A percentile compares a stretch with the other conserved stretches of the same genome.
Evolutionary conservation across 768 basidiomycete species (phyloP).

Genomic region (Amanita brunnescens): DNA sequence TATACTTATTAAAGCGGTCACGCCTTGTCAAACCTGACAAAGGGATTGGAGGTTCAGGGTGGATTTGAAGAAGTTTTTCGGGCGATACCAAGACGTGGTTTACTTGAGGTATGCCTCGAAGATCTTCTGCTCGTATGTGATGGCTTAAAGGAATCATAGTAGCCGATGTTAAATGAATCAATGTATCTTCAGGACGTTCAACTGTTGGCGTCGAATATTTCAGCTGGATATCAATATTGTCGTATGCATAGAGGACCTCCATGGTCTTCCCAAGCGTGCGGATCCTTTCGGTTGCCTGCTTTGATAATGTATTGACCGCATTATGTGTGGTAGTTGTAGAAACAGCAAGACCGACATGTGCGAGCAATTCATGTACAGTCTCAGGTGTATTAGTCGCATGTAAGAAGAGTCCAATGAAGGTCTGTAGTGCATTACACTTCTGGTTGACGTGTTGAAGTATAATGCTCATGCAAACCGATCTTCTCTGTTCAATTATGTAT

Average conservation of each 20-base stretch:
- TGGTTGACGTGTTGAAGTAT: neutral
- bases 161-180: slow-evolving; percentile 27
- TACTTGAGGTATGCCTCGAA: slow-evolving; percentile 29
- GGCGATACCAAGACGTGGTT: slow-evolving; percentile 16
- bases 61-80: slow-evolving; percentile 12
- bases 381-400: slow-evolving; percentile 18
- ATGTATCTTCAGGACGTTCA: slow-evolving; percentile 17
- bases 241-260: slow-evolving; percentile 24
- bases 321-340: slow-evolving; percentile 17
- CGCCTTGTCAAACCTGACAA: slow-evolving; percentile 14
- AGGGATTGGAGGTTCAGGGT: slow-evolving; percentile 12
- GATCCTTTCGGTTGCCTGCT: slow-evolving; percentile 12
- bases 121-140: slow-evolving; percentile 15
- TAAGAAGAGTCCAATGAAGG: slow-evolving; percentile 18
- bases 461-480: neutral
- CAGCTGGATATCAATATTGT: slow-evolving; percentile 36
- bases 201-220: slow-evolving; percentile 20
- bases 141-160: slow-evolving; percentile 21
- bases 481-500: neutral
- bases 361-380: slow-evolving; percentile 19
- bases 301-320: slow-evolving; percentile 17
- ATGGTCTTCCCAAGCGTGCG: slow-evolving; percentile 16
- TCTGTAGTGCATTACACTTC: neutral
- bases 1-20: slow-evolving; percentile 21
- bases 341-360: slow-evolving; percentile 21